These are phyloP conservation scores for Cymbopogon flexuosus DNA, from an alignment of 202 grass and related monocot genomes.

Conservation along the genomic window DNA sequence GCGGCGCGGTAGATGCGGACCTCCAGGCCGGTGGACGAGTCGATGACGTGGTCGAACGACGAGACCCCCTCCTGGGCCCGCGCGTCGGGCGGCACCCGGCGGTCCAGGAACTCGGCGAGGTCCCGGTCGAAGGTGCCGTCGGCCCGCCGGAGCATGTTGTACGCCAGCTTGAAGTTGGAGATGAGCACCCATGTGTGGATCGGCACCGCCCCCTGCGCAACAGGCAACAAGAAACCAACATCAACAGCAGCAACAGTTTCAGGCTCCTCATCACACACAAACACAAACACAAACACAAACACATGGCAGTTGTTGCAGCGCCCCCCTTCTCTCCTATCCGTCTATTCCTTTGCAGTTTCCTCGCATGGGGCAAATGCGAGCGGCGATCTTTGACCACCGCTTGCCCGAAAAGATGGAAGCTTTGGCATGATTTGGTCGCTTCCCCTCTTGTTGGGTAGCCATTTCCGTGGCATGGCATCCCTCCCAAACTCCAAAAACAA, in stretches of 20 bases:
- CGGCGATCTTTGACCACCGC: slow-evolving; percentile 4
- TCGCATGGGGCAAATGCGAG: slow-evolving; percentile 40
- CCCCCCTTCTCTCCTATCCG: not conserved
- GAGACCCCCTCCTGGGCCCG: slow-evolving; percentile 63
- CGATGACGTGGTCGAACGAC: slow-evolving; percentile 84
- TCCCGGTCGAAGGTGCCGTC: slow-evolving; percentile 94
- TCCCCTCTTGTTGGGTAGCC: slow-evolving; percentile 41
- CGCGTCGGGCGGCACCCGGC: slow-evolving; percentile 58
- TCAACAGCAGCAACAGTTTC: slow-evolving; percentile 3
- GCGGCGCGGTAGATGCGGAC: slow-evolving; percentile 77
- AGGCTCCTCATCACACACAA: no score
- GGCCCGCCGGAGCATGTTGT: slow-evolving; percentile 85
- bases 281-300: not conserved
- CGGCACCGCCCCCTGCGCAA: slow-evolving; percentile 77
- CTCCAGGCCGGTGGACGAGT: slow-evolving; percentile 55
- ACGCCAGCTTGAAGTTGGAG: slow-evolving; percentile 95
- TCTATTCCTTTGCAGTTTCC: slow-evolving; percentile 33
- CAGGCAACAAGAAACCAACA: slow-evolving; percentile 32
- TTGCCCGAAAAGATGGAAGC: slow-evolving; percentile 48
- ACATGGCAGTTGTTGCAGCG: not conserved
- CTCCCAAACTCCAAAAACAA: slow-evolving; percentile 22
- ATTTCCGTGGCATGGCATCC: not conserved
- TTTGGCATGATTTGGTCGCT: slow-evolving; percentile 31
- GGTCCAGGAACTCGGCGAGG: slow-evolving; percentile 75
- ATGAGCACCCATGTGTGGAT: slow-evolving; percentile 90